A percentile compares a stretch with the other conserved stretches of the same genome.
Conservation (phyloP, 208 protist species). For the Borovskyia barvae region DNA sequence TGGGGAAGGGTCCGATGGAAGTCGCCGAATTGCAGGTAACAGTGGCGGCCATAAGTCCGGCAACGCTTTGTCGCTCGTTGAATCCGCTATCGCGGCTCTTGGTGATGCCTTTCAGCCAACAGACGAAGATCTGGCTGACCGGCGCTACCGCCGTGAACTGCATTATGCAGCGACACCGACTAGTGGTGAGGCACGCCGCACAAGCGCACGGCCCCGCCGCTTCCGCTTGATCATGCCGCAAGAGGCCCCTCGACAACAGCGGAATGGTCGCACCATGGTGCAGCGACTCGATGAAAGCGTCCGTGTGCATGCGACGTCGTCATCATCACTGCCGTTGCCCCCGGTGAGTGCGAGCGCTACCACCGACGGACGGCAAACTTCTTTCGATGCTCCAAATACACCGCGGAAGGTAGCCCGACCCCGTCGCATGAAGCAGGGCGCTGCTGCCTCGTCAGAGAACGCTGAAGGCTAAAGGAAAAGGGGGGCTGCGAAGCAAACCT, state of each 20-base stretch:
- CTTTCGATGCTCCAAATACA: conserved; percentile 42
- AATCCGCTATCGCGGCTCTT: conserved; percentile 25
- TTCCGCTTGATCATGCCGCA: conserved; percentile 18
- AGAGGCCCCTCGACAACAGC: not conserved
- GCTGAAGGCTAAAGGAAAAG: not conserved
- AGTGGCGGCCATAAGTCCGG: too few relatives aligned
- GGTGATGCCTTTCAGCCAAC: not conserved
- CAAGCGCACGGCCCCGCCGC: not conserved
- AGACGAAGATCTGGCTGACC: not conserved
- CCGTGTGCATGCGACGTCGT: not conserved
- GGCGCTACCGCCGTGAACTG: not conserved
- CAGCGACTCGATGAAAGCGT: not conserved
- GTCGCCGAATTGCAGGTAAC: too few relatives aligned
- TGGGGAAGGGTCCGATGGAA: too few relatives aligned
- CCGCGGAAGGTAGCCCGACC: conserved; percentile 61
- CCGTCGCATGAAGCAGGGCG: conserved; percentile 13
- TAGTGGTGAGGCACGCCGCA: not conserved
- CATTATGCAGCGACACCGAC: not conserved
- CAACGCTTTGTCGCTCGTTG: conserved; percentile 20
- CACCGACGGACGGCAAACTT: too few relatives aligned
- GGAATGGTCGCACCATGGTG: not conserved
- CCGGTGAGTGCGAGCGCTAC: too few relatives aligned
- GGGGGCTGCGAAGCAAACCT: not conserved
- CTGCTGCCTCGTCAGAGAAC: not conserved
- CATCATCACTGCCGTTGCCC: not conserved